phyloP scores from a whole-genome alignment of 2,329 filamentous ascomycete species.

The Paracorniculantispora psalliotae region DNA sequence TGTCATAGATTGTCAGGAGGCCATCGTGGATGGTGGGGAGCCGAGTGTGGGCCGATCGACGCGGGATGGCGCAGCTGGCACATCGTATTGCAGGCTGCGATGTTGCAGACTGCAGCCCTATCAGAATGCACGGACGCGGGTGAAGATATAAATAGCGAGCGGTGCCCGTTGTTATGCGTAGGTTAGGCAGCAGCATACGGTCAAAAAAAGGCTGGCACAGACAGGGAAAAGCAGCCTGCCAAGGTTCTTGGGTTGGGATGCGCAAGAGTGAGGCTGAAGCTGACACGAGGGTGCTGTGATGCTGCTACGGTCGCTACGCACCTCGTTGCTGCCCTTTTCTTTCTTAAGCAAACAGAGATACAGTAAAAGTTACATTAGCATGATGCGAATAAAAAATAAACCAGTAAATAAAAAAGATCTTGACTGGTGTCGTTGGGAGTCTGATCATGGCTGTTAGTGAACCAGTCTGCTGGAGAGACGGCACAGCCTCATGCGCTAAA shows the following conservation, averaged over 20 bases:
- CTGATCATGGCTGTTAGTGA: too few species aligned
- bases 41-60: background rate
- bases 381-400: too few species aligned
- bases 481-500: background rate
- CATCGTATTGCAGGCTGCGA: conserved; percentile 12
- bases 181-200: background rate
- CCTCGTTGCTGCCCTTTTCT: too few species aligned
- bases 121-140: background rate
- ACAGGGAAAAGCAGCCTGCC: background rate
- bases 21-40: background rate
- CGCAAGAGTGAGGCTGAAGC: background rate
- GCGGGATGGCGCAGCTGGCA: background rate
- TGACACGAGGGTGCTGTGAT: too few species aligned
- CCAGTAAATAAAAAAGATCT: too few species aligned
- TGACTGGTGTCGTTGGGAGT: too few species aligned
- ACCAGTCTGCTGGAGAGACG: too few species aligned
- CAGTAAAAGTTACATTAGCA: too few species aligned
- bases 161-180: background rate
- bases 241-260: too few species aligned
- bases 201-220: background rate
- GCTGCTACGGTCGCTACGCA: too few species aligned
- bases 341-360: too few species aligned
- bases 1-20: background rate
- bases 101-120: background rate
- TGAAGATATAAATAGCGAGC: background rate